phyloP scores from a whole-genome alignment of 169 alveolate genomes.

The Plasmodium vinckei region DNA sequence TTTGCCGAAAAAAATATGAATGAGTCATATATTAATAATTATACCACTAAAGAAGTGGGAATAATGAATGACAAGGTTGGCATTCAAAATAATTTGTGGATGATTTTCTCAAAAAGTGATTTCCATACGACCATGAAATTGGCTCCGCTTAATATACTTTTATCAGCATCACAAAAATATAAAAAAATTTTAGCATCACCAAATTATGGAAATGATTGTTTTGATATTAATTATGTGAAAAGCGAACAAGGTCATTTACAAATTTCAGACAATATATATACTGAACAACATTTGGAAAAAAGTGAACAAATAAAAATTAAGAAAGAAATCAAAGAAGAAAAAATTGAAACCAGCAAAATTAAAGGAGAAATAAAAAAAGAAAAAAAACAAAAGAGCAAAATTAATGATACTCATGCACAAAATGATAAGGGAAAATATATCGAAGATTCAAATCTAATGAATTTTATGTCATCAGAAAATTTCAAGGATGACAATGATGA shows the following conservation, averaged over 20 bases:
- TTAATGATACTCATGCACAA: neutral
- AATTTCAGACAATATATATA: too few species aligned
- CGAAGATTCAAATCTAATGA: too few species aligned
- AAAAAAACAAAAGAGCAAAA: neutral
- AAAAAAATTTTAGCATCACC: neutral
- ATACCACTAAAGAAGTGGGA: neutral
- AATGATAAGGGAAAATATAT: neutral
- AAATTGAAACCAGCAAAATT: too few species aligned
- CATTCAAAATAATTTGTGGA: conserved; percentile 38
- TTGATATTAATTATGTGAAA: neutral
- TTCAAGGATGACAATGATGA: neutral
- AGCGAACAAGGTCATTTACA: too few species aligned
- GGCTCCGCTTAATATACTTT: conserved; percentile 32
- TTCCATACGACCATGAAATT: conserved; percentile 10
- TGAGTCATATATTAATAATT: neutral
- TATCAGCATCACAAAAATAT: neutral
- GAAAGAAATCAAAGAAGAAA: too few species aligned
- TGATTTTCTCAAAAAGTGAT: conserved; percentile 31
- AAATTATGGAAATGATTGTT: neutral
- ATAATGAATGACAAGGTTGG: conserved; percentile 2
- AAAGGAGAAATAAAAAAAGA: neutral
- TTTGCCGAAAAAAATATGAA: neutral
- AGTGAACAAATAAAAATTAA: too few species aligned
- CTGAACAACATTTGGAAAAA: too few species aligned
- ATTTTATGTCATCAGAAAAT: too few species aligned